Percentiles rank a stretch among this genome's conserved stretches.
phyloP scores from a whole-genome alignment of 202 grass and related monocot species.

The Saccharum hybrid region DNA sequence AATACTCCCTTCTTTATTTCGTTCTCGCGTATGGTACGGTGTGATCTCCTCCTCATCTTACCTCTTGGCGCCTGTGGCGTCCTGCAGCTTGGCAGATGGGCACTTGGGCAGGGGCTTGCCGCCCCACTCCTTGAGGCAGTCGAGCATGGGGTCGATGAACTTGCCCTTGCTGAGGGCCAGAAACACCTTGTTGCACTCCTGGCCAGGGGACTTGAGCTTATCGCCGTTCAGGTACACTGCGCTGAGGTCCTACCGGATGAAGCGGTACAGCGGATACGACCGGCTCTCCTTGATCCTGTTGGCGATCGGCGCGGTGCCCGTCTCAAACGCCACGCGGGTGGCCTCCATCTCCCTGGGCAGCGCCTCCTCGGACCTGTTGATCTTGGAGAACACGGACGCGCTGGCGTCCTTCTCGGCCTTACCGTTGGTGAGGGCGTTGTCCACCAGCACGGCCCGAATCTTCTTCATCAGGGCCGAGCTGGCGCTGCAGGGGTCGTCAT shows the following conservation, averaged over 20 bases:
- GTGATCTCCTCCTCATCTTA: too few relatives aligned
- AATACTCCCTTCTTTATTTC: too few relatives aligned
- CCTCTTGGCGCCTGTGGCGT: too few relatives aligned
- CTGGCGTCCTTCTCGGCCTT: not conserved
- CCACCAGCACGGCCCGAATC: slow-evolving; percentile 25
- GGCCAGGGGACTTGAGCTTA: slow-evolving; percentile 55
- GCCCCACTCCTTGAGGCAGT: too few relatives aligned
- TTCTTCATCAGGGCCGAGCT: slow-evolving; percentile 71
- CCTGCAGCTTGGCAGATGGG: too few relatives aligned
- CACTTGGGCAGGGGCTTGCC: too few relatives aligned
- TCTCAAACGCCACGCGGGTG: slow-evolving; percentile 49
- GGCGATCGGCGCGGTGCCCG: slow-evolving; percentile 37
- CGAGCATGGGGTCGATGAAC: too few relatives aligned
- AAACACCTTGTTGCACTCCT: too few relatives aligned
- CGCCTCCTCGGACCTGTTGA: slow-evolving; percentile 53
- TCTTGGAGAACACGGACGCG: slow-evolving; percentile 68
- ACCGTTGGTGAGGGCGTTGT: too few relatives aligned
- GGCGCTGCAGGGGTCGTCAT: slow-evolving; percentile 62
- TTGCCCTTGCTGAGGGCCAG: too few relatives aligned
- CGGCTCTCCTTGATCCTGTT: slow-evolving; percentile 67
- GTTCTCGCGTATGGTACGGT: too few relatives aligned
- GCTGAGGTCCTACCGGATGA: slow-evolving; percentile 60
- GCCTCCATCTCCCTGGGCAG: slow-evolving; percentile 70
- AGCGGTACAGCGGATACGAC: slow-evolving; percentile 67
- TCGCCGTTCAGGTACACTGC: slow-evolving; percentile 61